These are phyloP conservation scores for Saprolegnia parasitica DNA, from an alignment of 352 stramenopile genomes.

Conservation along the genomic window DNA sequence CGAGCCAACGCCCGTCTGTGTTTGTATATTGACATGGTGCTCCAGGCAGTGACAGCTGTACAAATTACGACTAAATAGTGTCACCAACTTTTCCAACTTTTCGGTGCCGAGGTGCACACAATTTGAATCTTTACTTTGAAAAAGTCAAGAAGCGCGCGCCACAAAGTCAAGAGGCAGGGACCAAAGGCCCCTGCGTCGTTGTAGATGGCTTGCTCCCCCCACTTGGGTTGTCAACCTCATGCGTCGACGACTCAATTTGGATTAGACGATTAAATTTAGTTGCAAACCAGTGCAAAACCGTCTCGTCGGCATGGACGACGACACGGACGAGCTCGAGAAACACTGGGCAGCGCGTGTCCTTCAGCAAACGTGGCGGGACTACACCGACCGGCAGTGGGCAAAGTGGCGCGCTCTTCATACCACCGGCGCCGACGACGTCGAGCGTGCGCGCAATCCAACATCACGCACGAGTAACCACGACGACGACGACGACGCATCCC, in stretches of 20 bases:
- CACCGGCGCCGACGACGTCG: not conserved
- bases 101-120: not conserved
- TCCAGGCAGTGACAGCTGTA: no score
- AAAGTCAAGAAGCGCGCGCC: no score
- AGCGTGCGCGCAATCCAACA: no score
- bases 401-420: not conserved
- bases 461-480: no score
- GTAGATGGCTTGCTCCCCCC: no score
- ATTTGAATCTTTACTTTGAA: no score
- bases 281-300: not conserved
- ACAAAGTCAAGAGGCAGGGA: no score
- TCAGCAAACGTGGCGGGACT: slow-evolving; percentile 23
- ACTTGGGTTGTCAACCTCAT: no score
- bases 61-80: not conserved
- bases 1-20: no score
- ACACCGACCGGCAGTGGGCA: slow-evolving; percentile 20
- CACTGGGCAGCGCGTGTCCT: slow-evolving; percentile 24
- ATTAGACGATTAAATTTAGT: not conserved
- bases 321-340: slow-evolving; percentile 12
- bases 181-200: no score
- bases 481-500: not conserved
- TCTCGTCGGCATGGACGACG: not conserved
- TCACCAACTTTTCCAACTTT: not conserved
- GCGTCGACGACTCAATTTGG: no score
- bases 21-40: no score